Base-by-base conservation (phyloP, 2,329 filamentous ascomycete genomes). In the Paecilomyces sp. region DNA sequence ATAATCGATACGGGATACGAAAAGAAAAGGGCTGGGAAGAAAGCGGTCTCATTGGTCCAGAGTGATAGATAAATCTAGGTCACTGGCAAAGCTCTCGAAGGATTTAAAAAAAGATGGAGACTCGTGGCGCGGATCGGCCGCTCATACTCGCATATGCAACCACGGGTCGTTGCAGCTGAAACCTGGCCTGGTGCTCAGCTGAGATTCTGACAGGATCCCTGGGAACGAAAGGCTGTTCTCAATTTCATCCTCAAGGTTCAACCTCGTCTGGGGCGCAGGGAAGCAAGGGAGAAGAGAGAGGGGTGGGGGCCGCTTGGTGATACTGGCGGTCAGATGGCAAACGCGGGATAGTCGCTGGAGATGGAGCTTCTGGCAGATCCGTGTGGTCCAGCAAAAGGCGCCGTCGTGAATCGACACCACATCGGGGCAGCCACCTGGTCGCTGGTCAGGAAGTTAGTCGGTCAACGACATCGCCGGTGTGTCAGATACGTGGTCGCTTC, bases 121-220 rank as follows among this genome's bases (percentile, higher is more conserved):
- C 54, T 55, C 54, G 59, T 56, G 53, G 56, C 56, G 56, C 56
- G 54, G 56, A 61, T 59, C 57, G 56, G 31, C 60, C 57, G 33
- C 60, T 58, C 60, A 64, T 62, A 66, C 65, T 68, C 61, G 66
- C 66, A 68, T 68, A 68, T 68, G 66, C 66, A 66, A 62, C 58
- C 58, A 63, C 66, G 66, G 66, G 62, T 66, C 58, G 63, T 59
- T 67, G 66, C 66, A 68, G 66, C 61, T 64, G 64, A 66, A 66
- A 64, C 63, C 63, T 52, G 57, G 57, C 54, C 57, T 41, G 33
- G 57, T 52, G 53, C 63, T 61, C 62, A 63, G 60, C 59, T 57
- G 53, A 47, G 55, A 57, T 60, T 34, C 60, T 59, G 34, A 47
- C 41, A 47, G 41, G 41, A 47, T 47, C 41, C 41, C 41, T 47